phyloP scores from a whole-genome alignment of 352 stramenopile species.

The Globisporangium sylvaticum region DNA sequence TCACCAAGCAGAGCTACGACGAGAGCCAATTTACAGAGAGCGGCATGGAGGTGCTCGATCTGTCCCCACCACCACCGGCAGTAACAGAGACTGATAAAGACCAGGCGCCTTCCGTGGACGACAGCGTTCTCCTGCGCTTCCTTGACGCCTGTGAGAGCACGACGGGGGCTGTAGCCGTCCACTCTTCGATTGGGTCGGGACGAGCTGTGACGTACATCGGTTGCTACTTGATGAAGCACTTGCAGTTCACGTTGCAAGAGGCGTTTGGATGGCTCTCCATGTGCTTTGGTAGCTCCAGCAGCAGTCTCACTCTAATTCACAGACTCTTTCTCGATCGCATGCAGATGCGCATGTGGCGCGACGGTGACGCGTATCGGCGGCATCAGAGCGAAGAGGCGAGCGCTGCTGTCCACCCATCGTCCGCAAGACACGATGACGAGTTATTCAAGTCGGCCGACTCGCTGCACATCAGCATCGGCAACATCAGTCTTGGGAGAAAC shows the following conservation, averaged over 20 bases:
- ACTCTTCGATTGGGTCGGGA: slow-evolving; percentile 65
- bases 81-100: slow-evolving; percentile 74
- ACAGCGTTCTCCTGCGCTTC: slow-evolving; percentile 79
- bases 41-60: slow-evolving; percentile 89
- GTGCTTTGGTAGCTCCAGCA: slow-evolving; percentile 61
- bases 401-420: not conserved
- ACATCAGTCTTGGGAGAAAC: slow-evolving; percentile 49
- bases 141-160: slow-evolving; percentile 86
- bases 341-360: slow-evolving; percentile 70
- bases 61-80: slow-evolving; percentile 48
- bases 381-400: slow-evolving; percentile 16
- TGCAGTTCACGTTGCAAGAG: slow-evolving; percentile 91
- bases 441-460: not conserved
- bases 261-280: slow-evolving; percentile 95
- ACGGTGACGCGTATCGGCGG: slow-evolving; percentile 41
- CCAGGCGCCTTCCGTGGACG: slow-evolving; percentile 41
- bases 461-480: slow-evolving; percentile 57
- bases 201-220: slow-evolving; percentile 94
- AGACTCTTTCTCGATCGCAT: slow-evolving; percentile 90
- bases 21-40: slow-evolving; percentile 67
- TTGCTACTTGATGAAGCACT: slow-evolving; percentile 98
- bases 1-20: slow-evolving; percentile 93
- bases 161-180: slow-evolving; percentile 51
- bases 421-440: not conserved
- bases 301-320: slow-evolving; percentile 77